phyloP scores from a whole-genome alignment of 441 rosid species.

The Rhodomyrtus psidioides region DNA sequence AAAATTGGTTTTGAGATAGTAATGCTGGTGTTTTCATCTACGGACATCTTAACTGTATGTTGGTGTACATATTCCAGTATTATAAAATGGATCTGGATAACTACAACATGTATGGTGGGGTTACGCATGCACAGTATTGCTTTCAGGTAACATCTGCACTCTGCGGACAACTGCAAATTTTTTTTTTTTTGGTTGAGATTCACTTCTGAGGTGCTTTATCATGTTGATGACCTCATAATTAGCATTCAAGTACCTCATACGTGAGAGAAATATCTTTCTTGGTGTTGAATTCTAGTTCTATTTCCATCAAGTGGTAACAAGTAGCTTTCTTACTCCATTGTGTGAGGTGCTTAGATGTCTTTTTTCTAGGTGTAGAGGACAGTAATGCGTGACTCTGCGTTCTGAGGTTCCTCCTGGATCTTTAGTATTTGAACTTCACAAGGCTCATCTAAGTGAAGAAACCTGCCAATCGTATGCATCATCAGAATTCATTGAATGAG shows the following conservation, averaged over 20 bases:
- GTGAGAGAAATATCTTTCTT: neutral
- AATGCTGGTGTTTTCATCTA: neutral
- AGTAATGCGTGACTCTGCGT: neutral
- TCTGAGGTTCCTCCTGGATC: neutral
- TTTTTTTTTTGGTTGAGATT: neutral
- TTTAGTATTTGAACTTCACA: neutral
- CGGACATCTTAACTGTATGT: slow-evolving; percentile 1
- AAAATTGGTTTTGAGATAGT: neutral
- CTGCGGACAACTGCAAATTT: neutral
- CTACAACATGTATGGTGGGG: slow-evolving; percentile 59
- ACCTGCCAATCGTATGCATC: neutral
- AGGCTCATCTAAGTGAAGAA: neutral
- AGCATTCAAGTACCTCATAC: neutral
- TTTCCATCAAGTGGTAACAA: neutral
- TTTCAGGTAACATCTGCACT: slow-evolving; percentile 40
- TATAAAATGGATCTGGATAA: slow-evolving; percentile 59
- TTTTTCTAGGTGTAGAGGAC: neutral
- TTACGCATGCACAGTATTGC: slow-evolving; percentile 61
- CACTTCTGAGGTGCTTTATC: neutral
- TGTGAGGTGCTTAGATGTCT: neutral
- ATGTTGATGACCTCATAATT: neutral
- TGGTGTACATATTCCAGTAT: slow-evolving; percentile 28
- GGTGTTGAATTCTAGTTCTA: neutral
- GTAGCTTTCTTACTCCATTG: neutral
- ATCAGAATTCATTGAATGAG: neutral